Evolutionary conservation across 1,139 yeast genomes (phyloP).

Genomic region (Scheffersomyces illinoinensis): DNA sequence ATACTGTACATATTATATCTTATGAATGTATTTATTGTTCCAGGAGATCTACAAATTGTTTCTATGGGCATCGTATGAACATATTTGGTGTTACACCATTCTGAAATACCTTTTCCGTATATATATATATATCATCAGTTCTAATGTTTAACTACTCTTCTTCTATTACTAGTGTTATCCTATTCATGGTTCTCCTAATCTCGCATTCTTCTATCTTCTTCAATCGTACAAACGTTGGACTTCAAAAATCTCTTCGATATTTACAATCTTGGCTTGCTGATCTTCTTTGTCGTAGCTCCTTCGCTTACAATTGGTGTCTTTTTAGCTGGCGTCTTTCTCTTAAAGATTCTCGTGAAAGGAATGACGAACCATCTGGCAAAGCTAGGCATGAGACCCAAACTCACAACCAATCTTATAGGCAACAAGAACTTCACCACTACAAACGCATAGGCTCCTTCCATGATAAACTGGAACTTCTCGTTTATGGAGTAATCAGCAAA

Average conservation of each 20-base stretch:
- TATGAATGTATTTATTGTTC: background rate
- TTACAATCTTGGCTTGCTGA: slow-evolving; percentile 36
- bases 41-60: background rate
- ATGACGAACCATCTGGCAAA: slow-evolving; percentile 60
- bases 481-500: slow-evolving; percentile 38
- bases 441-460: slow-evolving; percentile 89
- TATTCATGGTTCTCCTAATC: background rate
- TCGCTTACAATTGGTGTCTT: slow-evolving; percentile 4
- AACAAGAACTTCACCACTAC: slow-evolving; percentile 68
- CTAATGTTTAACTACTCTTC: background rate
- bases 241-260: slow-evolving; percentile 1
- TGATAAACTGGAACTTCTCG: slow-evolving; percentile 57
- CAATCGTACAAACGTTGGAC: background rate
- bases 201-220: background rate
- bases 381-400: slow-evolving; percentile 64
- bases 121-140: too few relatives aligned
- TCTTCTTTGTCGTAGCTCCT: slow-evolving; percentile 14
- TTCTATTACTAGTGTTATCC: background rate
- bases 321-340: slow-evolving; percentile 9
- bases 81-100: background rate
- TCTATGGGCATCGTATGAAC: background rate
- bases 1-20: background rate
- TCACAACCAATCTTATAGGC: slow-evolving; percentile 61
- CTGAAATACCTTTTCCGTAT: too few relatives aligned
- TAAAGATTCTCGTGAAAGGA: slow-evolving; percentile 49